Conservation (phyloP, 179 eudicot genomes). For the Sideroxylon spinosum region DNA sequence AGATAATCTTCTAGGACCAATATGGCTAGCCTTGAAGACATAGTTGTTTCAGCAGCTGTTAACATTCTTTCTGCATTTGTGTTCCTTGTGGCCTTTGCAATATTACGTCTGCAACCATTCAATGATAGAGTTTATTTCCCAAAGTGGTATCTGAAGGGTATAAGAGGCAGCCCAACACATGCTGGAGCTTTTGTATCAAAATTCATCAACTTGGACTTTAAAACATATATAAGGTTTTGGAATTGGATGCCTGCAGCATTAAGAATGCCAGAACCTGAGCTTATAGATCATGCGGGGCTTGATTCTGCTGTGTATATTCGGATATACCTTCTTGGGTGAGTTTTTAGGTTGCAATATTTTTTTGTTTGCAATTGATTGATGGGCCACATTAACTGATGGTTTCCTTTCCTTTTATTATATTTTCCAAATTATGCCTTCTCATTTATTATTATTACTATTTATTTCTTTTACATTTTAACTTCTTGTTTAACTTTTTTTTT, state of each 20-base stretch:
- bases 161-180: slow-evolving; percentile 50
- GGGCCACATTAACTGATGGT: no score
- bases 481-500: no score
- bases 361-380: background rate
- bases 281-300: slow-evolving; percentile 94
- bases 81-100: slow-evolving; percentile 65
- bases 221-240: slow-evolving; percentile 63
- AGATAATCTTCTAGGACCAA: slow-evolving; percentile 15
- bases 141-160: slow-evolving; percentile 77
- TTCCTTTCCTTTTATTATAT: no score
- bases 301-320: slow-evolving; percentile 90
- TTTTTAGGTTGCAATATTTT: slow-evolving; percentile 15
- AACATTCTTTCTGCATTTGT: slow-evolving; percentile 59
- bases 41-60: slow-evolving; percentile 53
- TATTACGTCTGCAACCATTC: slow-evolving; percentile 70
- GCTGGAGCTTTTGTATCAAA: slow-evolving; percentile 43
- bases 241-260: slow-evolving; percentile 97
- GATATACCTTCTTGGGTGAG: slow-evolving; percentile 92
- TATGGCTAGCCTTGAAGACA: slow-evolving; percentile 43
- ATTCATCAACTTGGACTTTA: slow-evolving; percentile 56
- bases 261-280: slow-evolving; percentile 94
- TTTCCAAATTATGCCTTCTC: no score
- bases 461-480: no score
- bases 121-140: slow-evolving; percentile 78
- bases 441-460: no score